Evolutionary conservation across 2,329 filamentous ascomycete genomes (phyloP), one percentile per base, ranked within the genome.

Genomic region (Apiospora marii): DNA sequence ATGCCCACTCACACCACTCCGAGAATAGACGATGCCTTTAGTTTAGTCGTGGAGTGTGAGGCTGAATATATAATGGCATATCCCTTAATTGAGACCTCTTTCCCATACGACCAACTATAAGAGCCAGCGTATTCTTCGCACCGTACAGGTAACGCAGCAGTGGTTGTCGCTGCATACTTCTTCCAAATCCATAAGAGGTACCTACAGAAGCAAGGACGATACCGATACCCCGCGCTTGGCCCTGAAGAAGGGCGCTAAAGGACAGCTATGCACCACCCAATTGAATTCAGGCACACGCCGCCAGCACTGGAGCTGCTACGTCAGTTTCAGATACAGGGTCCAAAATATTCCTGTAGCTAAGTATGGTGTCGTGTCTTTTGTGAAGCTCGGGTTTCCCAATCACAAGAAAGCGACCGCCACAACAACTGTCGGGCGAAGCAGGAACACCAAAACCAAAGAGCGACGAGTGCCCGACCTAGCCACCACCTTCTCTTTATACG

Each of bases 231-330:
- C 58, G 58, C 58, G 58, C 58, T 64, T 64, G 58, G 22, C 58
- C 58, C 58, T n/a, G 30, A 41, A 64, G 8, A 64, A 64, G 41
- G 58, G 24, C 58, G 58, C 58, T 64, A 64, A 41, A 64, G 58
- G 58, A 41, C 58, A 64, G 58, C 58, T 61, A n/a, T 37, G 53
- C 30, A 61, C 53, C 53, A 22, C 53, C 53, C 53, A 10, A 61
- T 41, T 41, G 37, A 10, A 61, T 37, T 37, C 53, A 58, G 53
- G 53, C 34, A 58, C 53, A 58, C 4, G 27, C 53, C 22, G 34
- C 27, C 34, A 4, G 27, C 53, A 58, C 53, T 30, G 24, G 27
- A 30, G 24, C 51, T 34, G 51, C 53, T 37, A 12, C 53, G 53
- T 61, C 53, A 61, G 53, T 61, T 61, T 61, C 53, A 61, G 51